Conservation (phyloP, 2,329 filamentous ascomycete genomes). For the Fusarium tupiense region DNA sequence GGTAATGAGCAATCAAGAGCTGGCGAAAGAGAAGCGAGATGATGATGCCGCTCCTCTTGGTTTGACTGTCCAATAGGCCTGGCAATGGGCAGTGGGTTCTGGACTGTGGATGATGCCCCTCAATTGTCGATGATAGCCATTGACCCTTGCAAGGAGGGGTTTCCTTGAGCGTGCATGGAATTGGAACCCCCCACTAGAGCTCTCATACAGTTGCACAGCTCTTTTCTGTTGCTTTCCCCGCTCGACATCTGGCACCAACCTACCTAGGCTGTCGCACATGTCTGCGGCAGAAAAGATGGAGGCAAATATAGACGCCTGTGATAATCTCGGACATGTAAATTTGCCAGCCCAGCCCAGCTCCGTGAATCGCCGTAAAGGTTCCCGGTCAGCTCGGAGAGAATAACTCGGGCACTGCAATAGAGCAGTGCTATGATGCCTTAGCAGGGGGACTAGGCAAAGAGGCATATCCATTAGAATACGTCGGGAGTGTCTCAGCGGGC, state of each 20-base stretch:
- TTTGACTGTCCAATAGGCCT: conserved; percentile 33
- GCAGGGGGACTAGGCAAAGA: not conserved
- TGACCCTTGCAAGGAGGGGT: conserved; percentile 29
- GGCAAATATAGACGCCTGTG: conserved; percentile 7
- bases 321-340: conserved; percentile 37
- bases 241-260: conserved; percentile 5
- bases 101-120: conserved; percentile 36
- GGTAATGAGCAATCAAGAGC: not conserved
- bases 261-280: conserved; percentile 28
- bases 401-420: not conserved
- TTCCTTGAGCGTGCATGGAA: conserved; percentile 1
- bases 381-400: conserved; percentile 18
- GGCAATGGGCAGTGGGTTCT: conserved; percentile 28
- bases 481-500: conserved; percentile 4
- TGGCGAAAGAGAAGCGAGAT: conserved; percentile 31
- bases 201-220: conserved; percentile 9
- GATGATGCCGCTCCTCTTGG: conserved; percentile 28
- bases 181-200: conserved; percentile 33
- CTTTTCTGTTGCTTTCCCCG: conserved; percentile 25
- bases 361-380: conserved; percentile 6
- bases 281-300: conserved; percentile 3
- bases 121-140: conserved; percentile 24
- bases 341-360: not conserved
- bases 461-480: conserved; percentile 2
- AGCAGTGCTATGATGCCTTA: not conserved